Base-by-base conservation (phyloP, 2,329 filamentous ascomycete species). In the Emmonsia crescens region DNA sequence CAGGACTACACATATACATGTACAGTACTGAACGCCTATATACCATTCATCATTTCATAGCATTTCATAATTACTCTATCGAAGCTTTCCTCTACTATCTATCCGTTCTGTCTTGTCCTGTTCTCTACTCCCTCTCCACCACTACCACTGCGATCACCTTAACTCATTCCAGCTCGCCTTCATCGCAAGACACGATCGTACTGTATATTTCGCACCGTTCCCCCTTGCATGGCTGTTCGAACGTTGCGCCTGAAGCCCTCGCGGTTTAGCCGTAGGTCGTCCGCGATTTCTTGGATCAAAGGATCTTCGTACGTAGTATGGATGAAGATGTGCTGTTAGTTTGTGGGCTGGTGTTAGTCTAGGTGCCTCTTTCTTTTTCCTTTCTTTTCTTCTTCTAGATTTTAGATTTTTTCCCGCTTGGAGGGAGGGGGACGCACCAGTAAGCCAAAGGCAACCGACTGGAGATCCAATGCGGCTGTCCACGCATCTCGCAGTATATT, bases 401-500 rank as follows among this genome's bases (percentile, higher is more conserved):
- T 46, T 24, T 8, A 9, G 0, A 4, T 8, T 10, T 46, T 24
- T 10, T 21, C 19, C 8, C 4, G 10, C 3, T 3, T 3, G n/a
- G 2, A 3, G 12, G 16, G 57, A 19, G 38, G 38, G 36, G 60
- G 52, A 38, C 79, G 51, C 78, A 90, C 88, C 84, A 92, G 90
- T 73, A 99, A 78, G 49, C 94, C 94, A 60, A 97, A 91, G 68
- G 99, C 94, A 48, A 97, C 91, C 19, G 94, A 92, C 73, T 97
- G 96, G 73, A 99, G 76, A 75, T 97, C 97, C 73, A 99, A 79
- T 52, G 99, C 94, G 0, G 94, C 94, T 81, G 97, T 99, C 94
- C 94, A 99, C 79, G 99, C 94, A 78, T 99, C 94, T 64, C 94
- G 82, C 71, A 99, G 77, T 70, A 99, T 99, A 75, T 99, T 99